phyloP scores from a whole-genome alignment of 805 yeast genomes.

The Ogataea dorogensis region DNA sequence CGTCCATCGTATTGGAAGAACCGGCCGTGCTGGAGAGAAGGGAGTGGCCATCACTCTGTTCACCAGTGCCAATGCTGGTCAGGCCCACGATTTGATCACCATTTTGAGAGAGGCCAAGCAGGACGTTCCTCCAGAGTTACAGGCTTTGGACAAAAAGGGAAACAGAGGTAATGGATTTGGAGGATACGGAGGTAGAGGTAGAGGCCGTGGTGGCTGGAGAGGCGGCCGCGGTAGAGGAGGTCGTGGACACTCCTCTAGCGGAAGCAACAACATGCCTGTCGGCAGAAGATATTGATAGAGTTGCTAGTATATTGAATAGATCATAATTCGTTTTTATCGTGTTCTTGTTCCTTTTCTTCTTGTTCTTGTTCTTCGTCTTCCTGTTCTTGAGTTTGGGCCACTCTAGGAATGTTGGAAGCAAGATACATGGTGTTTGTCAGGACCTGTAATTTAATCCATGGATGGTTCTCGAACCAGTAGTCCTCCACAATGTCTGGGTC shows the following conservation, averaged over 20 bases:
- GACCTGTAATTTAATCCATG: slow-evolving; percentile 20
- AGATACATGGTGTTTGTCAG: slow-evolving; percentile 20
- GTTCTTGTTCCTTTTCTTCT: neutral
- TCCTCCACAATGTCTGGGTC: slow-evolving; percentile 12
- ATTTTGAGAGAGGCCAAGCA: slow-evolving; percentile 96
- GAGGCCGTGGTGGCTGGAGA: slow-evolving; percentile 46
- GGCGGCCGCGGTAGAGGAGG: slow-evolving; percentile 41
- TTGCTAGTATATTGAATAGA: neutral
- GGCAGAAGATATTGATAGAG: slow-evolving; percentile 39
- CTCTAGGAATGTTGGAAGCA: slow-evolving; percentile 17
- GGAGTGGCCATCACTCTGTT: slow-evolving; percentile 96
- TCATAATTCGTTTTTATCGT: no score
- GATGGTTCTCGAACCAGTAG: slow-evolving; percentile 22
- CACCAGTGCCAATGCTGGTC: slow-evolving; percentile 80
- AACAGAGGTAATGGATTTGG: slow-evolving; percentile 61
- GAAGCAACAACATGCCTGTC: slow-evolving; percentile 50
- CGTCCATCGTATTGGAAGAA: slow-evolving; percentile 98
- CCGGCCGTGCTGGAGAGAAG: slow-evolving; percentile 96
- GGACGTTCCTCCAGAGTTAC: slow-evolving; percentile 75
- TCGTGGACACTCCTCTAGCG: slow-evolving; percentile 35
- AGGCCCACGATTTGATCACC: slow-evolving; percentile 86
- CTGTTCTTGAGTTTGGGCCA: slow-evolving; percentile 6
- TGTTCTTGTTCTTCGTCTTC: slow-evolving; percentile 2
- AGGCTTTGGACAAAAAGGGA: slow-evolving; percentile 71
- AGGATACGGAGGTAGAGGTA: slow-evolving; percentile 50